phyloP scores from a whole-genome alignment of 1,284 basidiomycete species.

The Leccinum subfulvum region DNA sequence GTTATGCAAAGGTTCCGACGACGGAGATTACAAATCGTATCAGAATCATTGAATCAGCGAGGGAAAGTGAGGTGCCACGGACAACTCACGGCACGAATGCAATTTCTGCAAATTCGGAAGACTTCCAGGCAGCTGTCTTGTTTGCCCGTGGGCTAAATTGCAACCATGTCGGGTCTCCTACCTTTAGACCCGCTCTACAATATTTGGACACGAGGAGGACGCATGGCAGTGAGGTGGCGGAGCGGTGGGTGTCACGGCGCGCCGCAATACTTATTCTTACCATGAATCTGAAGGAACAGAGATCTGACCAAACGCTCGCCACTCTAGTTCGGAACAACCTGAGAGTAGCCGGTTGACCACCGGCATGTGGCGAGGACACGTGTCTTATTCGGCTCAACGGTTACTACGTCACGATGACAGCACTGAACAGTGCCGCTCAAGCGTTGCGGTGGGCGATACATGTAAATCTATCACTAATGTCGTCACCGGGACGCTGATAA shows the following conservation, averaged over 20 bases:
- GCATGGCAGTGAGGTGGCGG: slow-evolving; percentile 3
- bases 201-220: slow-evolving; percentile 14
- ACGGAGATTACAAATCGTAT: slow-evolving; percentile 4
- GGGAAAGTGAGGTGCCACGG: slow-evolving; percentile 7
- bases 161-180: slow-evolving; percentile 2
- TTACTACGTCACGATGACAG: neutral
- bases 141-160: slow-evolving; percentile 11
- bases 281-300: slow-evolving; percentile 12
- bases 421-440: neutral
- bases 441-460: neutral
- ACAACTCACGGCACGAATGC: slow-evolving; percentile 5
- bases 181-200: slow-evolving; percentile 3
- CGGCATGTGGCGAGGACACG: slow-evolving; percentile 22
- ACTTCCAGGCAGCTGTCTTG: neutral
- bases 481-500: neutral
- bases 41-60: slow-evolving; percentile 7
- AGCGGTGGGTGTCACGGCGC: slow-evolving; percentile 4
- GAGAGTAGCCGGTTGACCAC: neutral
- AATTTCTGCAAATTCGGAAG: neutral
- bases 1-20: slow-evolving; percentile 3
- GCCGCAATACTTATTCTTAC: slow-evolving; percentile 8
- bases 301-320: slow-evolving; percentile 10
- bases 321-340: neutral
- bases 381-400: neutral
- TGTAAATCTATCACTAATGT: neutral